Evolutionary conservation across 2,329 filamentous ascomycete genomes (phyloP).

Genomic region (Fusarium nelsonii): DNA sequence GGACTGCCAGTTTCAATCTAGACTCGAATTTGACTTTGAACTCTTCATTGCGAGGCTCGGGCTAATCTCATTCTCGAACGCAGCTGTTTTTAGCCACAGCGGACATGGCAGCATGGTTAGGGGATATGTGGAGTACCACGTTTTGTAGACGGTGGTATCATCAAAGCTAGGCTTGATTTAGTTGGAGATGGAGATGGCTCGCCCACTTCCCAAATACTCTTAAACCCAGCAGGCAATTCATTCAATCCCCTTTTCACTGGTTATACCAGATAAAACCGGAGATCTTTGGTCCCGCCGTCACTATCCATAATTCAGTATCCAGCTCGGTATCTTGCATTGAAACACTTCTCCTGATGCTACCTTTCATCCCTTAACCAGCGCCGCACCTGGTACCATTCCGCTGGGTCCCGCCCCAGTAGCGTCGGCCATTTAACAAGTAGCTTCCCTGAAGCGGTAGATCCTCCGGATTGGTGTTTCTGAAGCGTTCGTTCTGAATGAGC

Average conservation of each 20-base stretch:
- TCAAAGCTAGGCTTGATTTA: background rate
- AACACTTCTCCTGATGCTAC: too few species aligned
- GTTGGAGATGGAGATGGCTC: too few species aligned
- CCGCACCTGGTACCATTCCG: background rate
- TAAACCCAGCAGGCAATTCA: background rate
- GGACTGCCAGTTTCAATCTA: background rate
- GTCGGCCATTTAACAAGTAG: background rate
- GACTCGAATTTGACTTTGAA: background rate
- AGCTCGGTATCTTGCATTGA: background rate
- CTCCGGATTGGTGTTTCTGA: conserved; percentile 3
- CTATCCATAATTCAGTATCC: background rate
- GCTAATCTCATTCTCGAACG: background rate
- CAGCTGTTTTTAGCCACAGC: background rate
- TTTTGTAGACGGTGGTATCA: background rate
- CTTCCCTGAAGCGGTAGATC: background rate
- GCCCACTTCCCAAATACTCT: too few species aligned
- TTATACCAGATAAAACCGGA: background rate
- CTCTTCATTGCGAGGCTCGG: background rate
- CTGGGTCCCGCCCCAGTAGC: conserved; percentile 1
- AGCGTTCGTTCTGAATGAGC: background rate
- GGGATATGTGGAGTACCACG: background rate
- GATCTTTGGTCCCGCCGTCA: background rate
- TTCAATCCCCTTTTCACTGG: background rate
- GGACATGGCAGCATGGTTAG: background rate
- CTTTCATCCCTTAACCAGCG: too few species aligned